Conservation (phyloP, 345 rosid species). For the Laguncularia racemosa region DNA sequence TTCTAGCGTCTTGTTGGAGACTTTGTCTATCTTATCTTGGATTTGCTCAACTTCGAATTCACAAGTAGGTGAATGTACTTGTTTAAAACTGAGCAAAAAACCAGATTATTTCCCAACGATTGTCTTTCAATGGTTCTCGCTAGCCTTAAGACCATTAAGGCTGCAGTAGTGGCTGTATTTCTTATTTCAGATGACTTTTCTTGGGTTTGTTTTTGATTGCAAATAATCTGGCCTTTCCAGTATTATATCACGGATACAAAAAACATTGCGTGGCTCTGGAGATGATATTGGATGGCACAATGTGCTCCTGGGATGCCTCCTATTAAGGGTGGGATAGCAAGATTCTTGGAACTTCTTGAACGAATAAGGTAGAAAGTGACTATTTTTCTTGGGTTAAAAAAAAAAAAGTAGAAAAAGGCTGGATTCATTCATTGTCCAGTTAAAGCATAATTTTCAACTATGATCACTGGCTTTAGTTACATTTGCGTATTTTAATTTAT, state of each 20-base stretch:
- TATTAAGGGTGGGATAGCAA: constrained; percentile 45
- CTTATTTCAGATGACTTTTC: background rate
- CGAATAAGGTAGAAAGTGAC: constrained; percentile 28
- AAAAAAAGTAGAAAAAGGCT: too few relatives aligned
- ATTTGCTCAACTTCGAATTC: constrained; percentile 28
- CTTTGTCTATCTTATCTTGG: constrained; percentile 25
- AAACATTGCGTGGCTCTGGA: constrained; percentile 51
- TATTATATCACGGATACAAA: constrained; percentile 39
- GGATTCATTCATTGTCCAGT: too few relatives aligned
- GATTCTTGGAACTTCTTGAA: constrained; percentile 53
- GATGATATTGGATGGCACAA: constrained; percentile 74
- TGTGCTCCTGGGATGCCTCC: constrained; percentile 50
- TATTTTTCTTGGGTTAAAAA: background rate
- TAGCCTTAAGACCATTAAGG: background rate
- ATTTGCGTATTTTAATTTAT: background rate
- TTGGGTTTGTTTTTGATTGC: background rate
- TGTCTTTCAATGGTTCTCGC: too few relatives aligned
- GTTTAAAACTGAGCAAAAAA: background rate
- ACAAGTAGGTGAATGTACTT: constrained; percentile 33
- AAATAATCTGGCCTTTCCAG: constrained; percentile 20
- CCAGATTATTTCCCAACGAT: too few relatives aligned
- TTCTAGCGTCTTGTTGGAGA: constrained; percentile 34
- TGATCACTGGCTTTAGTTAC: too few relatives aligned
- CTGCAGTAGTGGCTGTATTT: background rate
- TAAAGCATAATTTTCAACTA: too few relatives aligned